Conservation (phyloP, 2,329 filamentous ascomycete genomes). For the Colletotrichum acutatum region DNA sequence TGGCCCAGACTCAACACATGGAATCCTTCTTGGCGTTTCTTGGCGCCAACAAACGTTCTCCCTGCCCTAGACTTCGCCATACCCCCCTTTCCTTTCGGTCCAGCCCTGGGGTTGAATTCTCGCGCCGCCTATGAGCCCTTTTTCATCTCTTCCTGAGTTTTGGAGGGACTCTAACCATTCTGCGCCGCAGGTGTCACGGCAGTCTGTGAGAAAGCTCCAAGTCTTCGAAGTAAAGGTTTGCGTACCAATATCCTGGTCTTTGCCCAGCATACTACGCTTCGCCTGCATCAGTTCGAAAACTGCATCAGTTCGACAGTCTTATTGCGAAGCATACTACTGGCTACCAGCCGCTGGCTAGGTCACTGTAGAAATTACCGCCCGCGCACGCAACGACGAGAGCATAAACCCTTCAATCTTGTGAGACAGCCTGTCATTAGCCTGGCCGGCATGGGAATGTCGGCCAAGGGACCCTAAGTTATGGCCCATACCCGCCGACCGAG, state of each 20-base stretch:
- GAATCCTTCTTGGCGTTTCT: constrained; percentile 12
- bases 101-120: not conserved
- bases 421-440: not conserved
- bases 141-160: not conserved
- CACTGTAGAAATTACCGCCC: not conserved
- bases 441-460: not conserved
- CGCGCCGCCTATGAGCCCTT: not conserved
- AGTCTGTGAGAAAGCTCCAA: not conserved
- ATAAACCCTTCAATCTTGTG: not conserved
- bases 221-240: not conserved
- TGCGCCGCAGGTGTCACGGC: not conserved
- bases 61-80: not conserved
- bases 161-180: not conserved
- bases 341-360: not conserved
- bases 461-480: not conserved
- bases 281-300: not conserved
- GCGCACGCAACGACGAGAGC: not conserved
- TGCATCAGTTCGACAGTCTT: not conserved
- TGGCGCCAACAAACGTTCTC: constrained; percentile 7
- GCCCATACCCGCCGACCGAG: constrained; percentile 2
- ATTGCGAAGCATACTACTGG: not conserved
- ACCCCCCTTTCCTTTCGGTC: not conserved
- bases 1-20: constrained; percentile 21
- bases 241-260: not conserved
- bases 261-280: not conserved